These are phyloP conservation scores for Schrenkiella parvula DNA, from an alignment of 345 rosid genomes.

Conservation along the genomic window DNA sequence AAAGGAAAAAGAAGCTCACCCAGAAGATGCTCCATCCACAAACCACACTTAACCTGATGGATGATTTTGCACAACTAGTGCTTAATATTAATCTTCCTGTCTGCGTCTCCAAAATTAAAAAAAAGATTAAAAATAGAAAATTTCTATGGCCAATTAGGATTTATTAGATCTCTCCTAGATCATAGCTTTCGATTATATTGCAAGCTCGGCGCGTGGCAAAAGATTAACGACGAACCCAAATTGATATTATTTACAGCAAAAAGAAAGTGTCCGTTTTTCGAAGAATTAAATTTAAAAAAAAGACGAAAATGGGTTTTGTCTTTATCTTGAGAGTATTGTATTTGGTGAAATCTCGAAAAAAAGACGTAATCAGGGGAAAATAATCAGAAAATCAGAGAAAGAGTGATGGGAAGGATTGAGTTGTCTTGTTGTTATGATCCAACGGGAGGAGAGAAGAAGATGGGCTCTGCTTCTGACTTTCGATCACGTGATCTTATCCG, in stretches of 20 bases:
- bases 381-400: background rate
- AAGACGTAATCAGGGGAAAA: background rate
- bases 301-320: background rate
- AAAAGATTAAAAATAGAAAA: conserved; percentile 1
- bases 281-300: background rate
- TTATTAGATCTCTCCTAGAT: conserved; percentile 19
- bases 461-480: conserved; percentile 14
- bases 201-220: conserved; percentile 33
- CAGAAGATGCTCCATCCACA: conserved; percentile 34
- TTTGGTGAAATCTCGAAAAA: background rate
- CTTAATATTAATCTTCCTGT: conserved; percentile 25
- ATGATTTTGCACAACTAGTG: conserved; percentile 13
- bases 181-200: conserved; percentile 27
- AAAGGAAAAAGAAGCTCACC: conserved; percentile 23
- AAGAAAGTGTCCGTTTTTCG: background rate
- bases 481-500: conserved; percentile 35
- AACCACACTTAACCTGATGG: background rate
- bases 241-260: background rate
- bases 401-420: conserved; percentile 24
- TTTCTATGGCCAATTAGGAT: conserved; percentile 24
- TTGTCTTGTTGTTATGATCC: conserved; percentile 13
- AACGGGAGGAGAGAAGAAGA: background rate
- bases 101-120: conserved; percentile 6
- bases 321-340: background rate
- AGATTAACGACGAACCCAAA: background rate